phyloP scores from a whole-genome alignment of 345 rosid genomes.

The Linum lewisii region DNA sequence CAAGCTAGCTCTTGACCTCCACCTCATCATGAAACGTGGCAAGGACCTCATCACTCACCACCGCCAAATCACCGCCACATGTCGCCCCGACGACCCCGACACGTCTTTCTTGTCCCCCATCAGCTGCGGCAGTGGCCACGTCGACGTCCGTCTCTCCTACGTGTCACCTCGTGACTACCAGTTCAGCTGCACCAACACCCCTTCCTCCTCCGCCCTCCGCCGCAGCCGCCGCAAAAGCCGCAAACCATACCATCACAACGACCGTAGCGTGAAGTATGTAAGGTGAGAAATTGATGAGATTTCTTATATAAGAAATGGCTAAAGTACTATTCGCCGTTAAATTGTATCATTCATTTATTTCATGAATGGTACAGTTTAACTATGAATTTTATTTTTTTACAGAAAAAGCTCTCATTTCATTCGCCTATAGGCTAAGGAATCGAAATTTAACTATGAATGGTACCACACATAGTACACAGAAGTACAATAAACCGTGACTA shows the following conservation, averaged over 20 bases:
- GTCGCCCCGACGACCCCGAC: slow-evolving; percentile 17
- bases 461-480: too few species aligned
- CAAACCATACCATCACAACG: not conserved
- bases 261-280: too few species aligned
- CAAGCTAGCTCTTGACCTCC: slow-evolving; percentile 17
- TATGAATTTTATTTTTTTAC: too few species aligned
- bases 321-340: too few species aligned
- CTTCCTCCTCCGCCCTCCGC: slow-evolving; percentile 6
- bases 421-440: too few species aligned
- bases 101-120: not conserved
- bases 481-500: too few species aligned
- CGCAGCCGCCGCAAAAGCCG: slow-evolving; percentile 9
- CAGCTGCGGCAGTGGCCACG: not conserved
- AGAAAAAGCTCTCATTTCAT: too few species aligned
- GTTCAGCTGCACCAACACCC: slow-evolving; percentile 35
- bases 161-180: slow-evolving; percentile 26
- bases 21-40: slow-evolving; percentile 21
- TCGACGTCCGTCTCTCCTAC: slow-evolving; percentile 6
- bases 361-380: too few species aligned
- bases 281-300: too few species aligned
- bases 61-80: slow-evolving; percentile 12
- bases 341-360: too few species aligned
- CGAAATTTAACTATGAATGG: too few species aligned
- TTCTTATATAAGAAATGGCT: too few species aligned
- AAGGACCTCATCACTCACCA: slow-evolving; percentile 24